Conservation (phyloP, 2,329 filamentous ascomycete genomes). For the Claviceps pazoutovae region DNA sequence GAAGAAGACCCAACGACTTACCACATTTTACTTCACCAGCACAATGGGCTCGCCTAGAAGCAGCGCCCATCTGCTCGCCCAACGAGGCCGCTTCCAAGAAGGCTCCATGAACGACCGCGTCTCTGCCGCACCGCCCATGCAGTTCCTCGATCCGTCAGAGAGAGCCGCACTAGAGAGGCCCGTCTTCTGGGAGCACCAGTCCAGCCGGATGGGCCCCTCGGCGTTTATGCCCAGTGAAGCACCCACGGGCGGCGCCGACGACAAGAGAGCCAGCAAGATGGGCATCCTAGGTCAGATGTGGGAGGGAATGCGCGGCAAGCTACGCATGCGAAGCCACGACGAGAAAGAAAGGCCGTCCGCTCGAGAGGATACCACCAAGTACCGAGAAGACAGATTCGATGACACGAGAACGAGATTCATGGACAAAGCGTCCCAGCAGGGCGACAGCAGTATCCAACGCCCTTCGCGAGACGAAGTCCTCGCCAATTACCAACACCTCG, state of each 20-base stretch:
- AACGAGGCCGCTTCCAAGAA: conserved; percentile 49
- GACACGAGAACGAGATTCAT: background rate
- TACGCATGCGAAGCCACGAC: conserved; percentile 17
- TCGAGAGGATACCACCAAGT: background rate
- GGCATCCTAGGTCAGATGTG: conserved; percentile 23
- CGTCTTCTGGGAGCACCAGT: background rate
- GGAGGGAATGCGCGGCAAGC: conserved; percentile 22
- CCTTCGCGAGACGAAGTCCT: conserved; percentile 35
- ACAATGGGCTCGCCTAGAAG: conserved; percentile 16
- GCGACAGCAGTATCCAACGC: conserved; percentile 13
- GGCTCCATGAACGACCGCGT: conserved; percentile 76
- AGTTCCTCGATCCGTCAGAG: conserved; percentile 41
- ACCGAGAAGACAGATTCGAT: background rate
- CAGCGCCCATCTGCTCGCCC: conserved; percentile 14
- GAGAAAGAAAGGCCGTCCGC: conserved; percentile 6
- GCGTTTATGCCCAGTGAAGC: conserved; percentile 4
- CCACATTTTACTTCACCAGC: background rate
- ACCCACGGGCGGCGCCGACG: background rate
- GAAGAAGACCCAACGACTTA: background rate
- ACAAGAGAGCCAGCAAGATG: conserved; percentile 9
- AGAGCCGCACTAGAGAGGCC: conserved; percentile 18
- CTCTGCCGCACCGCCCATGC: conserved; percentile 54
- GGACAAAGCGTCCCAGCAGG: background rate
- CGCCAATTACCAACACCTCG: conserved; percentile 41
- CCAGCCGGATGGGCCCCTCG: background rate